These are phyloP conservation scores for Cystofilobasidium ferigula DNA, from an alignment of 768 basidiomycete genomes.

Conservation along the genomic window DNA sequence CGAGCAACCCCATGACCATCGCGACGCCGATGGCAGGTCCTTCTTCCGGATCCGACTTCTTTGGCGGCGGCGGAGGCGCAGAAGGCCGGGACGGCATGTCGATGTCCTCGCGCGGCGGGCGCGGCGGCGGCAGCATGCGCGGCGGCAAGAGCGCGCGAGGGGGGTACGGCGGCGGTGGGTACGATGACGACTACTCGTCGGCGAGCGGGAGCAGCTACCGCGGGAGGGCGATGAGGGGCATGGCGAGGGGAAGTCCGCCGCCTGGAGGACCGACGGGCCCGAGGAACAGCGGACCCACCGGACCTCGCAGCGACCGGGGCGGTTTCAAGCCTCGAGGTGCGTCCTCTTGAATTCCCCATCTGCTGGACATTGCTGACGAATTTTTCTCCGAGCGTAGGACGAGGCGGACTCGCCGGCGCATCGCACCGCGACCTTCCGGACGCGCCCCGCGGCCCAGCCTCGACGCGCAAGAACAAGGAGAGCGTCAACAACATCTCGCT, in stretches of 20 bases:
- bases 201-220: not conserved
- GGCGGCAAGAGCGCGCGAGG: not conserved
- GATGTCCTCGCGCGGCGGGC: slow-evolving; percentile 2
- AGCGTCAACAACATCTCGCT: no score
- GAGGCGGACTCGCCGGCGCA: slow-evolving; percentile 23
- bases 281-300: slow-evolving; percentile 14
- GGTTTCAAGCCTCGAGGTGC: slow-evolving; percentile 19
- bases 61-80: slow-evolving; percentile 45
- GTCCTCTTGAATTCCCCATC: not conserved
- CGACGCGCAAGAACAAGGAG: slow-evolving; percentile 22
- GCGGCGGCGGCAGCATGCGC: not conserved
- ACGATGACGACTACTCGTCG: slow-evolving; percentile 1
- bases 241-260: slow-evolving; percentile 1
- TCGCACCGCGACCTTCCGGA: slow-evolving; percentile 7
- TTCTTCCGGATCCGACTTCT: slow-evolving; percentile 44
- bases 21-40: slow-evolving; percentile 21
- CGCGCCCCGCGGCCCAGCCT: slow-evolving; percentile 22
- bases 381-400: slow-evolving; percentile 17
- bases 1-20: slow-evolving; percentile 1
- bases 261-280: not conserved
- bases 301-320: slow-evolving; percentile 23
- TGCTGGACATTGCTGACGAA: no score
- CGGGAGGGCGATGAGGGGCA: slow-evolving; percentile 15
- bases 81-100: slow-evolving; percentile 22
- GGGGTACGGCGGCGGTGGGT: not conserved